A percentile compares a stretch with the other conserved stretches of the same genome.
phyloP scores from a whole-genome alignment of 1,139 yeast genomes.

The Citeromyces siamensis region DNA sequence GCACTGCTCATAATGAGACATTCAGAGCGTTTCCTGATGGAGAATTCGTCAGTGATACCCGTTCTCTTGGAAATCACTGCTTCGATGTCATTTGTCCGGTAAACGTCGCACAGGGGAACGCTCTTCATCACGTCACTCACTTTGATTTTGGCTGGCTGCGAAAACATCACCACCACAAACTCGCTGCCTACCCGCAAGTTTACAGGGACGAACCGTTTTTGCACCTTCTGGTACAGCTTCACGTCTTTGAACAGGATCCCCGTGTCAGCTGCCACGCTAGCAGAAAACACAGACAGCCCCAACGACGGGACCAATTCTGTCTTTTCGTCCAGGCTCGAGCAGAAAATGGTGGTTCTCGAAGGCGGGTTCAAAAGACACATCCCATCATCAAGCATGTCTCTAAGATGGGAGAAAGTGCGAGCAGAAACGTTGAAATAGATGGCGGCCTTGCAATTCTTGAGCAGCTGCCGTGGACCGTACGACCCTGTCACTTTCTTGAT shows the following conservation, averaged over 20 bases:
- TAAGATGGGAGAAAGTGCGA: background rate
- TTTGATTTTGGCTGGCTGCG: conserved; percentile 22
- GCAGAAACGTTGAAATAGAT: conserved; percentile 39
- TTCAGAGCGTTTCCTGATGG: conserved; percentile 34
- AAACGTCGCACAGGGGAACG: conserved; percentile 38
- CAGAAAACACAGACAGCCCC: conserved; percentile 31
- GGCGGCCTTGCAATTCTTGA: conserved; percentile 39
- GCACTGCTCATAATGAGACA: conserved; percentile 42
- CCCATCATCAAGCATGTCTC: background rate
- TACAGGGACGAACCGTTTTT: conserved; percentile 35
- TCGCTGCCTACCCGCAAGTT: conserved; percentile 59
- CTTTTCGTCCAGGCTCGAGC: background rate
- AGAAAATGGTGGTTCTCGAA: background rate
- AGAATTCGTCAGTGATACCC: conserved; percentile 36
- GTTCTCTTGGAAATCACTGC: conserved; percentile 40
- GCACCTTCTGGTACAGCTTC: conserved; percentile 31
- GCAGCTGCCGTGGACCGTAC: conserved; percentile 23
- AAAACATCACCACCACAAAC: conserved; percentile 17
- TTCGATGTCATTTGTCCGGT: conserved; percentile 36
- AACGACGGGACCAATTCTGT: conserved; percentile 16
- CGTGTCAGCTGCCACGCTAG: conserved; percentile 32
- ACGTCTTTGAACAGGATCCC: conserved; percentile 53
- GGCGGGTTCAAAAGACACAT: background rate
- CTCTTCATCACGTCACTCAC: conserved; percentile 21
- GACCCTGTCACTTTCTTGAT: background rate